Percentiles rank a stretch among this genome's conserved stretches.
phyloP scores from a whole-genome alignment of 768 basidiomycete species.

The Amyloporia xantha region DNA sequence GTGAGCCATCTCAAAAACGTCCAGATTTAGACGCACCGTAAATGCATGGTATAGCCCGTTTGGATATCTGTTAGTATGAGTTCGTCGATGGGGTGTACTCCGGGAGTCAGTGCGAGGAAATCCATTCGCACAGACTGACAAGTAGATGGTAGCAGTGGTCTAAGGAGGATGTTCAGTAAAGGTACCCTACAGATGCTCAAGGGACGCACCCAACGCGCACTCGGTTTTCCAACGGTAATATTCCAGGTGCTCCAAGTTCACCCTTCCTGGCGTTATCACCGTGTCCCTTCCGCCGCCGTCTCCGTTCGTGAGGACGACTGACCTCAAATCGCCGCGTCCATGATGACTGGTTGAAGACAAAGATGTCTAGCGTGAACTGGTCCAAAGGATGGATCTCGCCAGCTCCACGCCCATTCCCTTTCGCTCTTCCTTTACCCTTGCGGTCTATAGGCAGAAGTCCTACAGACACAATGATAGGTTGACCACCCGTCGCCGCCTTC shows the following conservation, averaged over 20 bases:
- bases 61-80: slow-evolving; percentile 72
- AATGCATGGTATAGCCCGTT: slow-evolving; percentile 62
- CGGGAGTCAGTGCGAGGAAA: slow-evolving; percentile 74
- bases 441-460: slow-evolving; percentile 34
- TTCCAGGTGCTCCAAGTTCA: slow-evolving; percentile 41
- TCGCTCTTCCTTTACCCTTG: slow-evolving; percentile 23
- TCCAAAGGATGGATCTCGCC: slow-evolving; percentile 63
- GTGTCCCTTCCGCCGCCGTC: slow-evolving; percentile 34
- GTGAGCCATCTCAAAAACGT: not conserved
- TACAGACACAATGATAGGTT: slow-evolving; percentile 66
- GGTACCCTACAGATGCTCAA: not conserved
- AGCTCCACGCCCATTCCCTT: slow-evolving; percentile 21
- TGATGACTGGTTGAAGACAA: slow-evolving; percentile 76
- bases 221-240: slow-evolving; percentile 71
- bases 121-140: slow-evolving; percentile 86
- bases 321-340: slow-evolving; percentile 77
- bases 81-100: slow-evolving; percentile 69
- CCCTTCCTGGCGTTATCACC: slow-evolving; percentile 23
- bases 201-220: slow-evolving; percentile 72
- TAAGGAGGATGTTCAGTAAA: slow-evolving; percentile 22
- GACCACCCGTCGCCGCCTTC: slow-evolving; percentile 29
- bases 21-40: slow-evolving; percentile 48
- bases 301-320: slow-evolving; percentile 51
- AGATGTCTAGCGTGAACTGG: slow-evolving; percentile 76
- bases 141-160: slow-evolving; percentile 72